A percentile compares a stretch with the other conserved stretches of the same genome.
Conservation (phyloP, 2,329 filamentous ascomycete species). For the Myotisia sp. region DNA sequence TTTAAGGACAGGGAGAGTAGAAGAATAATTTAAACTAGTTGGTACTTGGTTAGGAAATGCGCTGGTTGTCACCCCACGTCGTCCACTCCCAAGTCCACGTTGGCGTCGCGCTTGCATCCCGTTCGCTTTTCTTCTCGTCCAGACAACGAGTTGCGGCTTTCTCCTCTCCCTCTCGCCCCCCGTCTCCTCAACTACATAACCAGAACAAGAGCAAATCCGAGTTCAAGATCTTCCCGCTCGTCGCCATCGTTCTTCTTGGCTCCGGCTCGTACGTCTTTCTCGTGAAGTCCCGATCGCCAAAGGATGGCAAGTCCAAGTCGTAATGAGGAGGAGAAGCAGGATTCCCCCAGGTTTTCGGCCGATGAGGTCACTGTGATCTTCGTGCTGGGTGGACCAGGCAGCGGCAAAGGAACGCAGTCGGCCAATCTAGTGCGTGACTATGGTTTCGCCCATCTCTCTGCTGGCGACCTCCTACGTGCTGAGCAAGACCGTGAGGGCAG, state of each 20-base stretch:
- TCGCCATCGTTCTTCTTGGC: constrained; percentile 34
- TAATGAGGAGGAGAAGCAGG: no score
- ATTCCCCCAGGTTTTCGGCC: constrained; percentile 62
- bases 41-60: no score
- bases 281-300: constrained; percentile 34
- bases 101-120: no score
- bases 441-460: constrained; percentile 82
- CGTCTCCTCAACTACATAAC: constrained; percentile 10
- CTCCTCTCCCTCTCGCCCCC: constrained; percentile 5
- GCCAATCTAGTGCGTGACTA: constrained; percentile 73
- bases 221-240: constrained; percentile 30
- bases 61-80: no score
- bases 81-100: no score
- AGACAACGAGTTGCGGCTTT: no score
- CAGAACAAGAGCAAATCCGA: constrained; percentile 21
- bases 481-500: constrained; percentile 79
- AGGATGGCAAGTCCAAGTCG: constrained; percentile 10
- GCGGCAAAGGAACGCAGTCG: constrained; percentile 95
- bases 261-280: constrained; percentile 38
- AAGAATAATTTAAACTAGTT: no score
- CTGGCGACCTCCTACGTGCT: constrained; percentile 81
- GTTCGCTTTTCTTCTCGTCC: no score
- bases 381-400: constrained; percentile 87
- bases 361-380: constrained; percentile 84
- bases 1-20: no score